phyloP scores from a whole-genome alignment of 2,329 filamentous ascomycete genomes.

The Cadophora malorum region DNA sequence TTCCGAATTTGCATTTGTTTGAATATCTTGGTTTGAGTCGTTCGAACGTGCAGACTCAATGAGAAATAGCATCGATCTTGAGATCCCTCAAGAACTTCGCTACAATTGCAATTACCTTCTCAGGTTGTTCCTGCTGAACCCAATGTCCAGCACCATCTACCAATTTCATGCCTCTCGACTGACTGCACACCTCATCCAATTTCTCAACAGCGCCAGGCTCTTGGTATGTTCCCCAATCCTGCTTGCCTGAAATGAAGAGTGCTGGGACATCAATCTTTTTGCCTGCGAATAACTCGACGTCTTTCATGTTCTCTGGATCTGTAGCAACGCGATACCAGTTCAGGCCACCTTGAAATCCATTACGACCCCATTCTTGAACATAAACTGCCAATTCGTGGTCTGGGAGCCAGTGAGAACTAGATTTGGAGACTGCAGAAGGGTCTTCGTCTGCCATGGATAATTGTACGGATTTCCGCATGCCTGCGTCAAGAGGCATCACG shows the following conservation, averaged over 20 bases:
- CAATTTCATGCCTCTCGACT: slow-evolving; percentile 59
- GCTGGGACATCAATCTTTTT: slow-evolving; percentile 66
- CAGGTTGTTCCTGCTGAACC: slow-evolving; percentile 71
- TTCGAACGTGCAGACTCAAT: slow-evolving; percentile 5
- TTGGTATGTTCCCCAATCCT: slow-evolving; percentile 74
- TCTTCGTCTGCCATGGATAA: slow-evolving; percentile 61
- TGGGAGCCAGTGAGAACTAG: slow-evolving; percentile 56
- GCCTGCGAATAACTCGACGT: slow-evolving; percentile 65
- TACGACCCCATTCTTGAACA: slow-evolving; percentile 64
- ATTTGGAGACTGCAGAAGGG: slow-evolving; percentile 47
- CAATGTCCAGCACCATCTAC: slow-evolving; percentile 71
- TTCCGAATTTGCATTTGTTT: background rate
- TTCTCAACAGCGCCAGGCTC: slow-evolving; percentile 68
- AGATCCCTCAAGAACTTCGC: slow-evolving; percentile 48
- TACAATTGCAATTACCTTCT: slow-evolving; percentile 57
- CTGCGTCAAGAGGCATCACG: slow-evolving; percentile 63
- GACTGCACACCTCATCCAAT: slow-evolving; percentile 57
- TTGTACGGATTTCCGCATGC: slow-evolving; percentile 65
- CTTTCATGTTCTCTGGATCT: slow-evolving; percentile 52
- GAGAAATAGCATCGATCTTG: slow-evolving; percentile 23
- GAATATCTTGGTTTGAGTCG: background rate
- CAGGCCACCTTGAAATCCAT: slow-evolving; percentile 68
- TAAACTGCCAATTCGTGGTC: slow-evolving; percentile 66
- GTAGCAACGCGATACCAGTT: slow-evolving; percentile 72
- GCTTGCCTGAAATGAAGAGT: slow-evolving; percentile 64